phyloP scores from a whole-genome alignment of 116 monocot species.

The Zostera marina region DNA sequence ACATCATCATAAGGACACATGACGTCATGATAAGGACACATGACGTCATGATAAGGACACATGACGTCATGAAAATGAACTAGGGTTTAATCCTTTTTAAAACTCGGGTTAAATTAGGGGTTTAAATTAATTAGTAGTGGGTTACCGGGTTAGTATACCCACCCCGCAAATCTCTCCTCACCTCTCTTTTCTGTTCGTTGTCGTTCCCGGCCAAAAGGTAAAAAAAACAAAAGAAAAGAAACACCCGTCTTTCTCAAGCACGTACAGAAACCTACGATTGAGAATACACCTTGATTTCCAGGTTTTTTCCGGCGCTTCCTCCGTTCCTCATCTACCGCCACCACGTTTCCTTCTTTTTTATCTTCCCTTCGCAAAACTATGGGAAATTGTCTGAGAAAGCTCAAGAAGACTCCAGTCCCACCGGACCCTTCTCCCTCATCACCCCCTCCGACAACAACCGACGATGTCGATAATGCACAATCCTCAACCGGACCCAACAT shows the following conservation, averaged over 20 bases:
- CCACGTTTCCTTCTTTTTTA: neutral
- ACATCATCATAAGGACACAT: too few species aligned
- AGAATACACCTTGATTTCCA: neutral
- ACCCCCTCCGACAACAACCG: conserved; percentile 13
- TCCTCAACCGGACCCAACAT: conserved; percentile 6
- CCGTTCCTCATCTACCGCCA: neutral
- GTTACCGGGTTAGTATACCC: too few species aligned
- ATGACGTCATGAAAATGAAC: too few species aligned
- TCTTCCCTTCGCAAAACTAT: conserved; percentile 5
- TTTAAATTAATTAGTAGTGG: too few species aligned
- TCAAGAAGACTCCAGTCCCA: conserved; percentile 1
- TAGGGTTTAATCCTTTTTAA: too few species aligned
- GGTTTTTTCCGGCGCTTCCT: neutral
- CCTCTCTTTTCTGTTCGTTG: conserved; percentile 1
- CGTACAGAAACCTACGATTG: neutral
- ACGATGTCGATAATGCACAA: conserved; percentile 2
- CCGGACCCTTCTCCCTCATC: conserved; percentile 5
- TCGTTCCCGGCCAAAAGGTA: neutral
- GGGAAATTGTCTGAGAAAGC: conserved; percentile 19
- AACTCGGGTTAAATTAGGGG: too few species aligned
- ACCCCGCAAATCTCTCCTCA: conserved; percentile 5
- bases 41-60: too few species aligned
- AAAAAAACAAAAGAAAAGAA: neutral
- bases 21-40: too few species aligned
- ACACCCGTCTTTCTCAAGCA: neutral